Percentiles rank a stretch among this genome's conserved stretches.
Evolutionary conservation across 2,329 filamentous ascomycete species (phyloP).

Genomic region (Emmonsiellopsis sp.): DNA sequence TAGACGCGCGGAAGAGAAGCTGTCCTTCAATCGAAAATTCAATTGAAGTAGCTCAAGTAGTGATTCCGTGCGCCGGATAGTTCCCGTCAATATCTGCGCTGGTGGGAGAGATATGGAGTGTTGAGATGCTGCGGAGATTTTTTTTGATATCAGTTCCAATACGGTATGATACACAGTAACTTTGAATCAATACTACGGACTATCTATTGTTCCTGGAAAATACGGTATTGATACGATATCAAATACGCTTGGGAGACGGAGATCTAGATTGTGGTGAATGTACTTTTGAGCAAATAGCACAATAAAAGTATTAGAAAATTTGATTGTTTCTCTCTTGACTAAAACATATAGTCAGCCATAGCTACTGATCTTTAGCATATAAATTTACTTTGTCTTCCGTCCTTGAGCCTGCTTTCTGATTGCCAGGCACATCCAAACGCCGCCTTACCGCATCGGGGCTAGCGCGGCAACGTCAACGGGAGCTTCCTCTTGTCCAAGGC

Average conservation of each 20-base stretch:
- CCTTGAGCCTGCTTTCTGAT: background rate
- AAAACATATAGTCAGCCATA: background rate
- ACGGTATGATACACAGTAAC: background rate
- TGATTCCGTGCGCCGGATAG: background rate
- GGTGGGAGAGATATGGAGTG: background rate
- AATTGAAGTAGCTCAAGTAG: background rate
- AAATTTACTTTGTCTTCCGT: background rate
- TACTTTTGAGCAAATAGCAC: too few species aligned
- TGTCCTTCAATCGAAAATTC: background rate
- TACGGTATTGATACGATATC: background rate
- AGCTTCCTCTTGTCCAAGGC: conserved; percentile 17
- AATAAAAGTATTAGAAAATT: too few species aligned
- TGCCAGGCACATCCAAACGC: background rate
- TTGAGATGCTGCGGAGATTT: background rate
- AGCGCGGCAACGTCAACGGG: conserved; percentile 3
- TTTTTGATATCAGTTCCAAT: background rate
- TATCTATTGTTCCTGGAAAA: background rate
- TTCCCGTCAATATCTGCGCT: background rate
- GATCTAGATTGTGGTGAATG: too few species aligned
- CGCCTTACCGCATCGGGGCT: conserved; percentile 2
- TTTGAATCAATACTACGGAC: background rate
- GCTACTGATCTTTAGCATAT: background rate
- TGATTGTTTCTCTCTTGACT: too few species aligned
- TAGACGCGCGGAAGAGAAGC: background rate
- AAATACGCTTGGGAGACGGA: too few species aligned